Evolutionary conservation across 768 basidiomycete genomes (phyloP).

Genomic region (Pisolithus sp.): DNA sequence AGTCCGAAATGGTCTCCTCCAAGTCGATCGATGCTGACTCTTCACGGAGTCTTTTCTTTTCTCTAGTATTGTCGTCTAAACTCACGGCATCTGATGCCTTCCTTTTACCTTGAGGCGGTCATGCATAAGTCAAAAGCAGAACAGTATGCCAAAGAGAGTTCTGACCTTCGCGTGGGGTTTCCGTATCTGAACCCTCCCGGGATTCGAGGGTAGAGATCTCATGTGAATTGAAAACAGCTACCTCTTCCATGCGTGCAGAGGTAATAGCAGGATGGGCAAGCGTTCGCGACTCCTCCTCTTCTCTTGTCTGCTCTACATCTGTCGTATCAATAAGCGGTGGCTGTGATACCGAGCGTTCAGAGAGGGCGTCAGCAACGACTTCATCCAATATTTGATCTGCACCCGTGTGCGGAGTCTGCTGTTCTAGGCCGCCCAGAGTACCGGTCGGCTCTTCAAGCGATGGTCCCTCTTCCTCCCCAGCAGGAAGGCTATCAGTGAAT

Average conservation of each 20-base stretch:
- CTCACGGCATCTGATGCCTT: slow-evolving; percentile 18
- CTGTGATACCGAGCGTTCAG: background rate
- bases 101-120: slow-evolving; percentile 18
- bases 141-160: background rate
- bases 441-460: background rate
- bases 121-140: background rate
- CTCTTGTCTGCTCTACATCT: slow-evolving; percentile 8
- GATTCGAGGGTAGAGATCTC: slow-evolving; percentile 10
- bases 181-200: slow-evolving; percentile 5
- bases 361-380: slow-evolving; percentile 6
- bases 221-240: slow-evolving; percentile 6
- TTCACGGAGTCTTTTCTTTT: slow-evolving; percentile 24
- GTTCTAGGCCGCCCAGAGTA: slow-evolving; percentile 3
- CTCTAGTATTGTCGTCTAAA: slow-evolving; percentile 17
- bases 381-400: background rate
- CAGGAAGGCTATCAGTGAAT: slow-evolving; percentile 1
- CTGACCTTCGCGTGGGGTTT: slow-evolving; percentile 19
- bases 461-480: background rate
- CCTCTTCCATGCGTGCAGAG: slow-evolving; percentile 13
- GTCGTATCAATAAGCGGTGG: slow-evolving; percentile 2
- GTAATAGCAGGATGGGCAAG: background rate
- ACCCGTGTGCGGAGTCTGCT: background rate
- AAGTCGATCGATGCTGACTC: slow-evolving; percentile 16
- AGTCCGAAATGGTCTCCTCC: slow-evolving; percentile 41
- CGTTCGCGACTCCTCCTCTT: slow-evolving; percentile 1